A percentile compares a stretch with the other conserved stretches of the same genome.
Evolutionary conservation across 768 basidiomycete species (phyloP).

Genomic region (Mycena alexandri): DNA sequence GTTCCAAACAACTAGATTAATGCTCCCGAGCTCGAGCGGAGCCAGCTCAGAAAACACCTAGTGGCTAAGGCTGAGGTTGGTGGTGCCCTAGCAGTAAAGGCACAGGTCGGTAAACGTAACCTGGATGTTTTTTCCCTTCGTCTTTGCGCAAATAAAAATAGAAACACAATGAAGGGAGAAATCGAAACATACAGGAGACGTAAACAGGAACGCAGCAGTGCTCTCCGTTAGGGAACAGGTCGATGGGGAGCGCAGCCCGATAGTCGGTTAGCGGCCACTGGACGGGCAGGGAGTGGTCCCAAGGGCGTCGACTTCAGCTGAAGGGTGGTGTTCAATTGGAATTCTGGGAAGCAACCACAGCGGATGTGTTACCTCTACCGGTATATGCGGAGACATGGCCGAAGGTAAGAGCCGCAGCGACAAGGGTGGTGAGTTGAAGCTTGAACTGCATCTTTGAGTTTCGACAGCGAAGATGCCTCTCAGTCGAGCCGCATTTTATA

Average conservation of each 20-base stretch:
- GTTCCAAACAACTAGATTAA: slow-evolving; percentile 28
- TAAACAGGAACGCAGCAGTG: not conserved
- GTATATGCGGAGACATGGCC: too few relatives aligned
- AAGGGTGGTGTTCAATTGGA: too few relatives aligned
- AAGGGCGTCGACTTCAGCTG: too few relatives aligned
- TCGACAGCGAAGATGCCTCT: too few relatives aligned
- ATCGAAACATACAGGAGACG: not conserved
- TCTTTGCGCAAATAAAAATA: not conserved
- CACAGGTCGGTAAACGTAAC: not conserved
- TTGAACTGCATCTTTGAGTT: too few relatives aligned
- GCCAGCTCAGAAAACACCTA: slow-evolving; percentile 31
- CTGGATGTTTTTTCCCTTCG: not conserved
- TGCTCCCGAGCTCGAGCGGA: slow-evolving; percentile 28
- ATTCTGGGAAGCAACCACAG: too few relatives aligned
- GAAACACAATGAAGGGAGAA: not conserved
- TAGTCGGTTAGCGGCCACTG: slow-evolving; percentile 4
- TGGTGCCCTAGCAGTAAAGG: slow-evolving; percentile 1
- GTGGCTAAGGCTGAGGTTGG: slow-evolving; percentile 32
- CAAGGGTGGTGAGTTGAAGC: too few relatives aligned
- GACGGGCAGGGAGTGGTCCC: too few relatives aligned
- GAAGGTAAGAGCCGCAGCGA: too few relatives aligned
- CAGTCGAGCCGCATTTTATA: too few relatives aligned
- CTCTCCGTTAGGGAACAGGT: not conserved
- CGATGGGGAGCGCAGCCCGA: slow-evolving; percentile 1
- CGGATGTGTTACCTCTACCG: too few relatives aligned